These are phyloP conservation scores for Acidomyces sp. DNA, from an alignment of 495 filamentous ascomycete genomes.

Conservation along the genomic window DNA sequence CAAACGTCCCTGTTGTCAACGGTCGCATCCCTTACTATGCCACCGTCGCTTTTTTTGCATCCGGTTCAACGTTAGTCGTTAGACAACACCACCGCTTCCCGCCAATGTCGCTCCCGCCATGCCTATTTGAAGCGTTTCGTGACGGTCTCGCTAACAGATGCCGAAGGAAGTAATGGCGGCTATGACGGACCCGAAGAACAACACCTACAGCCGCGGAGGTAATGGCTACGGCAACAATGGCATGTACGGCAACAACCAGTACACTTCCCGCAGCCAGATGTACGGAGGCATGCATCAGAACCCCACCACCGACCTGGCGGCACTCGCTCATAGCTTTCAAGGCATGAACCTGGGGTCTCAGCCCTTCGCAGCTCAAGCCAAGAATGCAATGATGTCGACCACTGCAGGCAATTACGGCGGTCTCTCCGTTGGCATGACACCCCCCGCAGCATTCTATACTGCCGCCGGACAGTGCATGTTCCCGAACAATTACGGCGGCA, in stretches of 20 bases:
- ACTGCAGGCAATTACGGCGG: conserved; percentile 22
- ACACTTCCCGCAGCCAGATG: conserved; percentile 17
- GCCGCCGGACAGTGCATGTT: conserved; percentile 16
- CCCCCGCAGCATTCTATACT: conserved; percentile 23
- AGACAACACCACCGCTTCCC: not conserved
- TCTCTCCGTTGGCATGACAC: conserved; percentile 13
- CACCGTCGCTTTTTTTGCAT: not conserved
- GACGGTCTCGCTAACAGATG: no score
- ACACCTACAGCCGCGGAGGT: conserved; percentile 11
- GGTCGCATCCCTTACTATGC: not conserved
- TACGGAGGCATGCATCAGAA: conserved; percentile 21
- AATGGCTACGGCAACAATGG: conserved; percentile 10
- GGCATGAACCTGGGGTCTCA: conserved; percentile 21
- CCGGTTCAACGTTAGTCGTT: not conserved
- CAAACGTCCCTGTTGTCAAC: no score
- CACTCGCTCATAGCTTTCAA: conserved; percentile 24
- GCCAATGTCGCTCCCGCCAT: not conserved
- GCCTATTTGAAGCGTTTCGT: no score
- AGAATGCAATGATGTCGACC: conserved; percentile 22
- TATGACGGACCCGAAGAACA: conserved; percentile 15
- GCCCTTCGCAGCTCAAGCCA: conserved; percentile 25
- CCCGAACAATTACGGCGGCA: conserved; percentile 22
- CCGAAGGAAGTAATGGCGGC: conserved; percentile 13
- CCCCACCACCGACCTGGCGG: conserved; percentile 18
- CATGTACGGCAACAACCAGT: conserved; percentile 21